phyloP scores from a whole-genome alignment of 1,284 basidiomycete species.

The Erythrobasidium hasegawianum region DNA sequence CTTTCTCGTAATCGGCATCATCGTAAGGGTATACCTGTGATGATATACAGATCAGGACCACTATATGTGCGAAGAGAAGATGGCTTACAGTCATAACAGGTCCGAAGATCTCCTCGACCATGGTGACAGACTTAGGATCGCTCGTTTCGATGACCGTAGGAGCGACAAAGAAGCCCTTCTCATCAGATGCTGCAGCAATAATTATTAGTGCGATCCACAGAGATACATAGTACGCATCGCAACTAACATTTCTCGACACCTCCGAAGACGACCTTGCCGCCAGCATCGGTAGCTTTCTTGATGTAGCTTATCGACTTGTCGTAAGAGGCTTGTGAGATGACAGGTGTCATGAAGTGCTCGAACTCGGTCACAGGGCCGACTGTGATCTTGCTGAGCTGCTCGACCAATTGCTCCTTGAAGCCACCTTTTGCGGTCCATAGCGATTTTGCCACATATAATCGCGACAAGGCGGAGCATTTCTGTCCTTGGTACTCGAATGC shows the following conservation, averaged over 20 bases:
- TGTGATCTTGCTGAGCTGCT: constrained; percentile 75
- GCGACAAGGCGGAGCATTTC: constrained; percentile 92
- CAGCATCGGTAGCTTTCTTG: constrained; percentile 79
- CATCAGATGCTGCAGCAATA: constrained; percentile 75
- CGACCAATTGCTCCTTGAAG: constrained; percentile 75
- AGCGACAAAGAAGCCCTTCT: constrained; percentile 87
- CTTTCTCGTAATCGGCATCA: constrained; percentile 77
- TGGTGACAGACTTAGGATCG: constrained; percentile 84
- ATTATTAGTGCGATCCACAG: too few relatives aligned
- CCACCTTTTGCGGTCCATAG: constrained; percentile 69
- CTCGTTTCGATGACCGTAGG: constrained; percentile 93
- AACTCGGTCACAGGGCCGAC: constrained; percentile 76
- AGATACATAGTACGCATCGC: too few relatives aligned
- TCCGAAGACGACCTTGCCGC: constrained; percentile 82
- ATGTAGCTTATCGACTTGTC: constrained; percentile 85
- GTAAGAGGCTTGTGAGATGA: constrained; percentile 81
- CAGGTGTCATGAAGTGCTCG: constrained; percentile 88
- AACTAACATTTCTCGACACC: constrained; percentile 60
- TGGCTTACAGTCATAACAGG: constrained; percentile 88
- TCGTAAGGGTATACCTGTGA: constrained; percentile 74
- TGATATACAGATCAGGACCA: constrained; percentile 24
- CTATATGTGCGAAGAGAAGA: too few relatives aligned
- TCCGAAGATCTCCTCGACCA: constrained; percentile 95
- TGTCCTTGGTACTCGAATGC: constrained; percentile 98
- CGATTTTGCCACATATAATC: constrained; percentile 82